phyloP scores from a whole-genome alignment of 1,284 basidiomycete genomes.

The Anthracocystis setariae region DNA sequence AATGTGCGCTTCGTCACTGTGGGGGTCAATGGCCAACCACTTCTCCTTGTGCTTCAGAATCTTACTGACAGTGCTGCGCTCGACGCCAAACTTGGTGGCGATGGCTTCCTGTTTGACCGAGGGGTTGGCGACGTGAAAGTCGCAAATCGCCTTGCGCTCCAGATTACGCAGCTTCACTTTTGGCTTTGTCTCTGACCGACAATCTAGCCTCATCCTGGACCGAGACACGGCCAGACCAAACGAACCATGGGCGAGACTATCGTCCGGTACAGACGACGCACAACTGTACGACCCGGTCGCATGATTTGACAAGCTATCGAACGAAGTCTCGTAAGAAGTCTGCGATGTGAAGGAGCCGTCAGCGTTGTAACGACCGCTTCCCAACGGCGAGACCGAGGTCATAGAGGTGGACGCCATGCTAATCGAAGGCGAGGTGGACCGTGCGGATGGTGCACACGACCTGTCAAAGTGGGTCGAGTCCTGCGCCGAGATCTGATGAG shows the following conservation, averaged over 20 bases:
- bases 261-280: slow-evolving; percentile 42
- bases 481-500: background rate
- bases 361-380: slow-evolving; percentile 31
- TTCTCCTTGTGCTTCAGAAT: slow-evolving; percentile 83
- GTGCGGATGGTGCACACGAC: slow-evolving; percentile 24
- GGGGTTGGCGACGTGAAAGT: slow-evolving; percentile 34
- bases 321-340: slow-evolving; percentile 44
- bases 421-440: slow-evolving; percentile 38
- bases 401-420: slow-evolving; percentile 49
- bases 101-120: slow-evolving; percentile 46
- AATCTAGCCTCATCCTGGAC: slow-evolving; percentile 30
- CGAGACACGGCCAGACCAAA: slow-evolving; percentile 26
- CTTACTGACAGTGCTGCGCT: slow-evolving; percentile 91
- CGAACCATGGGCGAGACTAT: slow-evolving; percentile 20
- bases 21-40: slow-evolving; percentile 76
- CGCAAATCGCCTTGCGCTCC: slow-evolving; percentile 50
- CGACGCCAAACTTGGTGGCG: slow-evolving; percentile 76
- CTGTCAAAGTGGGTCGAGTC: slow-evolving; percentile 6
- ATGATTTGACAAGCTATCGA: slow-evolving; percentile 45
- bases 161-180: slow-evolving; percentile 52
- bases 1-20: slow-evolving; percentile 40
- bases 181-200: slow-evolving; percentile 1
- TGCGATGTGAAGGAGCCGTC: slow-evolving; percentile 51
- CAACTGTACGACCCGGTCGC: slow-evolving; percentile 42
- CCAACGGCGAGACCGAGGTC: slow-evolving; percentile 47